Percentiles rank a stretch among this genome's conserved stretches.
Evolutionary conservation across 2,329 filamentous ascomycete genomes (phyloP).

Genomic region (Arthroderma sp.): DNA sequence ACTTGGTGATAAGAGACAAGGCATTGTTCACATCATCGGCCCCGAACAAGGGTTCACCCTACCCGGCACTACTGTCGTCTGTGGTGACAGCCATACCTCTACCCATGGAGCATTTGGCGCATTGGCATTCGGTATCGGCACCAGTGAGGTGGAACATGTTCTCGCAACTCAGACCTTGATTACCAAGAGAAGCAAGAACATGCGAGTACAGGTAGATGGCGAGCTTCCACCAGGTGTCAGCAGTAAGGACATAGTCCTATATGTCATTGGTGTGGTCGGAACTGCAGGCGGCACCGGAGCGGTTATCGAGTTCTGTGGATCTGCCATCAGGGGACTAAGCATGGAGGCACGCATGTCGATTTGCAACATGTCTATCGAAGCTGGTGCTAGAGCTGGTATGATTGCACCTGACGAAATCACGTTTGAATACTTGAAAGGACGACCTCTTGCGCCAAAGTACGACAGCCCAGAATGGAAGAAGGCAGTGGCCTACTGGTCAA

Average conservation of each 20-base stretch:
- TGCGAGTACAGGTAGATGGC: constrained; percentile 91
- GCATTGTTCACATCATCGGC: constrained; percentile 96
- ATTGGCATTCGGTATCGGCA: constrained; percentile 93
- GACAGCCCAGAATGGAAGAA: constrained; percentile 82
- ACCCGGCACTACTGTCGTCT: constrained; percentile 91
- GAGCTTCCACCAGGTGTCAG: constrained; percentile 81
- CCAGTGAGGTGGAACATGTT: constrained; percentile 96
- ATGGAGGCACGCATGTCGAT: constrained; percentile 99
- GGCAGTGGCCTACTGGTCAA: constrained; percentile 78
- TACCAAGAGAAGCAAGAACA: constrained; percentile 94
- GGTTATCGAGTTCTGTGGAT: constrained; percentile 96
- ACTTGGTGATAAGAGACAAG: constrained; percentile 88
- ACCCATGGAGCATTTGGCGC: constrained; percentile 95
- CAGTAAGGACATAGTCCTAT: constrained; percentile 88
- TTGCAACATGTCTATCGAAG: constrained; percentile 99
- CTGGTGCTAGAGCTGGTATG: constrained; percentile 89
- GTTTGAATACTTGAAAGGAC: constrained; percentile 87
- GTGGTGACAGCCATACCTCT: constrained; percentile 94
- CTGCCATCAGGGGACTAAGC: constrained; percentile 74
- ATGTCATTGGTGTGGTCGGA: constrained; percentile 86
- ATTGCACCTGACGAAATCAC: constrained; percentile 88
- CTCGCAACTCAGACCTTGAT: constrained; percentile 92
- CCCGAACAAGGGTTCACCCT: constrained; percentile 98
- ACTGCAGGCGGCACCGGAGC: constrained; percentile 89
- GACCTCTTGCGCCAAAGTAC: constrained; percentile 73